A percentile compares a stretch with the other conserved stretches of the same genome.
Evolutionary conservation across 2,329 filamentous ascomycete genomes (phyloP).

Genomic region (Gyromitra esculenta): DNA sequence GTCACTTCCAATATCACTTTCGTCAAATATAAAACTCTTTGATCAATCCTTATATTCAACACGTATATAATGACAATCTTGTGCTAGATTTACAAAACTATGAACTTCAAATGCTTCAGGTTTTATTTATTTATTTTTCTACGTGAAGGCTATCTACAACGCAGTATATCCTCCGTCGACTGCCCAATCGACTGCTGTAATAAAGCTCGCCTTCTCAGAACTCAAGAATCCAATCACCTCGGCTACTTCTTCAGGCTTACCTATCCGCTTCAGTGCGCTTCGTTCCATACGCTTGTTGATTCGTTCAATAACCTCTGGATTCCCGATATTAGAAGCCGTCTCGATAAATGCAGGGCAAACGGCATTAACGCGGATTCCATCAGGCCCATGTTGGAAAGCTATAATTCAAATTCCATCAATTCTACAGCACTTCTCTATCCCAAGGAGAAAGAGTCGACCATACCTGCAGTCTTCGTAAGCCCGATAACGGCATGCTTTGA

Average conservation of each 20-base stretch:
- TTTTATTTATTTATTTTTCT: background rate
- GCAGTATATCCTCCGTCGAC: slow-evolving; percentile 44
- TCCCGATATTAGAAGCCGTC: slow-evolving; percentile 14
- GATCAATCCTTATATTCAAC: background rate
- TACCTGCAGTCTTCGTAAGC: slow-evolving; percentile 56
- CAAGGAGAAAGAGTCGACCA: background rate
- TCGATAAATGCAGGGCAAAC: slow-evolving; percentile 44
- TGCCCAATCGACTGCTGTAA: slow-evolving; percentile 45
- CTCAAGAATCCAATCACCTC: slow-evolving; percentile 45
- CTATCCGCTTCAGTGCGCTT: slow-evolving; percentile 31
- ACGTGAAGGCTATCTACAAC: slow-evolving; percentile 2
- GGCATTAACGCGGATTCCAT: slow-evolving; percentile 37
- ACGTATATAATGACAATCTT: background rate
- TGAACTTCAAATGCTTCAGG: background rate
- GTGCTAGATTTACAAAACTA: background rate
- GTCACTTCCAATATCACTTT: too few species aligned
- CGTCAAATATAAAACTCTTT: too few species aligned
- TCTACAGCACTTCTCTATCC: background rate
- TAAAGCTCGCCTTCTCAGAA: slow-evolving; percentile 40
- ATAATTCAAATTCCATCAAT: background rate
- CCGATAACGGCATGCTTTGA: slow-evolving; percentile 56
- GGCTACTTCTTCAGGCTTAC: slow-evolving; percentile 40
- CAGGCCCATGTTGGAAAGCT: slow-evolving; percentile 37
- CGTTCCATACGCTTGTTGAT: slow-evolving; percentile 43
- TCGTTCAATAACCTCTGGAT: slow-evolving; percentile 7